Evolutionary conservation across 495 filamentous ascomycete genomes (phyloP), one percentile per base, ranked within the genome.

Genomic region (Aspergillus avenaceus): DNA sequence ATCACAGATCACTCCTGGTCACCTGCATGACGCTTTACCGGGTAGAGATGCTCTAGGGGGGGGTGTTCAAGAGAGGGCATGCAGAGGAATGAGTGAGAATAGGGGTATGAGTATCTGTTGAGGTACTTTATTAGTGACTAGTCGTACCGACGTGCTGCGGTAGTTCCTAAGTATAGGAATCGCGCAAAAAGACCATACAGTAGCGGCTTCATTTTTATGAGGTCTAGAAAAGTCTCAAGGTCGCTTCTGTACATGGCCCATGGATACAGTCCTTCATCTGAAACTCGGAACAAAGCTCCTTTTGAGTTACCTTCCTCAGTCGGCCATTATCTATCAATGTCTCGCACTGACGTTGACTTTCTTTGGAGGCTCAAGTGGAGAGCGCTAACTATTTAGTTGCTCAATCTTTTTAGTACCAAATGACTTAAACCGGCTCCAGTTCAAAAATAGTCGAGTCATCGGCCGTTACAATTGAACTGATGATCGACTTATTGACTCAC

Each of bases 281-380:
- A 54, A 54, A 54, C 52, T 54, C 42, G 52, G 32, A 49, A 41
- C 22, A 49, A 14, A 27, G n/a, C n/a, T 25, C 9, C 47, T 19
- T 21, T 26, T n/a, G n/a, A 8, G 14, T 3, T 13, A 9, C 16
- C 11, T 38, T 5, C 13, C 13, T 16, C 6, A 8, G 18, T 21
- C 13, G n/a, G n/a, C n/a, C n/a, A n/a, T n/a, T 26, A 46, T 26
- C 18, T 38, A 24, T 32, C 34, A 16, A 22, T 46, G 49, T 47
- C 50, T 53, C 43, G 46, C 48, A 47, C 50, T 55, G 45, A 49
- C 18, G 12, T 40, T 46, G 49, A 47, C 56, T 53, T 55, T 53
- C 50, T 48, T 38, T 14, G 37, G 58, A 60, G 58, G 58, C 59
- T 61, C 59, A 56, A 61, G 59, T 60, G 58, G 58, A 56, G 50